These are phyloP conservation scores for Heteromeles arbutifolia DNA, from an alignment of 306 rosid genomes.

Conservation along the genomic window DNA sequence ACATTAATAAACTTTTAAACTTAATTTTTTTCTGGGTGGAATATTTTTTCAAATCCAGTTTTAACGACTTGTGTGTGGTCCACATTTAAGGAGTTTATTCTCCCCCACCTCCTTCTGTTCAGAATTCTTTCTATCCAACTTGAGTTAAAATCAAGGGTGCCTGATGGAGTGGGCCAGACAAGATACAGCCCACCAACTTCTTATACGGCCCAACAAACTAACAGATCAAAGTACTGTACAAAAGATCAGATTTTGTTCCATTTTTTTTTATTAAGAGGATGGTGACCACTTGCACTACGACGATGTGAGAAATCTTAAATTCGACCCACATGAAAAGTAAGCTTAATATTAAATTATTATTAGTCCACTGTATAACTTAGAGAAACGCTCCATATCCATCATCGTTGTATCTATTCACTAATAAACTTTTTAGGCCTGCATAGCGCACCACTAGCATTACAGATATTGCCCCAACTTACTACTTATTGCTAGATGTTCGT, in stretches of 20 bases:
- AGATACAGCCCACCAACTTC: background rate
- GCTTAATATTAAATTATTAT: too few species aligned
- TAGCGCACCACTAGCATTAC: too few species aligned
- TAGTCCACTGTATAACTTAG: too few species aligned
- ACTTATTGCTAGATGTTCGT: too few species aligned
- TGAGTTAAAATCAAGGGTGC: background rate
- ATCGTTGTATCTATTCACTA: too few species aligned
- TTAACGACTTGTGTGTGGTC: background rate
- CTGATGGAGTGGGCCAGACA: background rate
- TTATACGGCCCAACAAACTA: background rate
- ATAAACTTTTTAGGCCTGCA: too few species aligned
- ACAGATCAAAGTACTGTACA: background rate
- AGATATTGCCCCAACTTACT: too few species aligned
- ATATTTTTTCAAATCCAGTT: background rate
- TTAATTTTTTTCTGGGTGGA: background rate
- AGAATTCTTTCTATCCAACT: background rate
- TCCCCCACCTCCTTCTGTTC: background rate
- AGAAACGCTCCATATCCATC: too few species aligned
- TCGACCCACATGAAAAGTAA: accelerated
- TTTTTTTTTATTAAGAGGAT: background rate
- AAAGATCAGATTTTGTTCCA: background rate
- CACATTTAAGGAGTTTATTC: background rate
- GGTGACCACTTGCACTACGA: too few species aligned
- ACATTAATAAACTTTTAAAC: background rate
- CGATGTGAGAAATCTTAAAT: too few species aligned